phyloP scores from a whole-genome alignment of 345 rosid genomes.

The Heritiera littoralis region DNA sequence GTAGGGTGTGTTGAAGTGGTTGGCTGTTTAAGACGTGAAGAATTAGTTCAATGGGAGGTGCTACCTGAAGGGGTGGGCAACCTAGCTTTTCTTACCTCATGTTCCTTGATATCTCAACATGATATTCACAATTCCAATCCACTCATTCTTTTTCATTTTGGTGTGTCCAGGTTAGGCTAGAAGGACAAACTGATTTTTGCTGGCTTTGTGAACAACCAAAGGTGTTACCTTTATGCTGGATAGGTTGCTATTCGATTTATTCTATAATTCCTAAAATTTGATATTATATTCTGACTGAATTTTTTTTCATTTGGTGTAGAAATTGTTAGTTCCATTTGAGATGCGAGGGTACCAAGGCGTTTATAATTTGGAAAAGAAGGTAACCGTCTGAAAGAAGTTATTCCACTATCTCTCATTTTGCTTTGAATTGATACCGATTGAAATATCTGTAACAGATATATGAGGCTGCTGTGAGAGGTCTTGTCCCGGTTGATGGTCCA shows the following conservation, averaged over 20 bases:
- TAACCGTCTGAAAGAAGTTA: constrained; percentile 21
- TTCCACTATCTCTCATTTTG: background rate
- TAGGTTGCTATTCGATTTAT: background rate
- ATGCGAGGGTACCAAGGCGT: constrained; percentile 89
- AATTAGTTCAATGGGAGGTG: constrained; percentile 55
- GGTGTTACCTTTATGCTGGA: constrained; percentile 42
- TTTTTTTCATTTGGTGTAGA: constrained; percentile 38
- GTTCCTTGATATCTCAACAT: background rate
- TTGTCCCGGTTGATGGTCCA: constrained; percentile 49
- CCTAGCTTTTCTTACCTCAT: background rate
- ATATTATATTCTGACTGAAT: background rate
- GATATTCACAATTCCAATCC: background rate
- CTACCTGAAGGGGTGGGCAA: constrained; percentile 58
- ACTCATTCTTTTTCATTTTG: background rate
- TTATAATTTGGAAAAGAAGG: constrained; percentile 95
- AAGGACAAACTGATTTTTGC: constrained; percentile 82
- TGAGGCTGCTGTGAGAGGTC: constrained; percentile 84
- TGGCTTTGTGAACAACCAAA: constrained; percentile 94
- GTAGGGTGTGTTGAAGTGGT: constrained; percentile 70
- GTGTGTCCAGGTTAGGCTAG: constrained; percentile 69
- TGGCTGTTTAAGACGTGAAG: constrained; percentile 57
- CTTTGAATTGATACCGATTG: background rate
- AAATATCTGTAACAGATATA: constrained; percentile 44
- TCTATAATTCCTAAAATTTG: background rate
- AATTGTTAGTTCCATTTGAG: constrained; percentile 84